These are phyloP conservation scores for Raddia guianensis DNA, from an alignment of 176 grass and related monocot species.

Conservation along the genomic window DNA sequence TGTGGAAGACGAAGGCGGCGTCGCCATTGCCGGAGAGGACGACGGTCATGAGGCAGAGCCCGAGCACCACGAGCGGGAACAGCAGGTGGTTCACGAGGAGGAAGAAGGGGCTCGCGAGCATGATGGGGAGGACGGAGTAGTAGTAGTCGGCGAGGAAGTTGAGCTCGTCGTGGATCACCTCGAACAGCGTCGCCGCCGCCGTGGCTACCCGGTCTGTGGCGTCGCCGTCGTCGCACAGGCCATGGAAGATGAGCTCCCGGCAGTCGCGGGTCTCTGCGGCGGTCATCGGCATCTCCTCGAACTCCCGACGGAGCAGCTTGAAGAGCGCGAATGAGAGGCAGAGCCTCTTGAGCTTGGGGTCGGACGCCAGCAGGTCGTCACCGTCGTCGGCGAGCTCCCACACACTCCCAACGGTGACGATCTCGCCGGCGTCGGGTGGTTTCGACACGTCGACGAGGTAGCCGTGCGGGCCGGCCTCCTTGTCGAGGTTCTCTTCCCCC, in stretches of 20 bases:
- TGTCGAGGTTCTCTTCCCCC: conserved; percentile 10
- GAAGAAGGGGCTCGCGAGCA: conserved; percentile 33
- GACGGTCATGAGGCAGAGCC: not conserved
- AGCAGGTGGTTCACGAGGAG: conserved; percentile 4
- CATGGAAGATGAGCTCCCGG: not conserved
- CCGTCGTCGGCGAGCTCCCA: not conserved
- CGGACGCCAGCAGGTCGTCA: not conserved
- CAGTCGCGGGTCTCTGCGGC: not conserved
- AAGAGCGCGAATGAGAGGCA: conserved; percentile 28
- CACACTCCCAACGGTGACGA: not conserved
- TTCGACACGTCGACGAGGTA: not conserved
- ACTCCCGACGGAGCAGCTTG: not conserved
- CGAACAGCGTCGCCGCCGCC: conserved; percentile 2
- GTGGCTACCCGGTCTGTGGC: not conserved
- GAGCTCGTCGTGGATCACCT: conserved; percentile 20
- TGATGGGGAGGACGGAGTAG: conserved; percentile 23
- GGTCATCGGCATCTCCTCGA: not conserved
- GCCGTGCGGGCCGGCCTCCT: not conserved
- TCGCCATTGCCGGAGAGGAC: not conserved
- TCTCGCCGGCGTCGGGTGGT: too few species aligned
- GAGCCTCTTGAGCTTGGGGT: not conserved
- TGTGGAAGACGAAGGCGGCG: not conserved
- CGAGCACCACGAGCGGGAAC: not conserved
- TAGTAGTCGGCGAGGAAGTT: conserved; percentile 33
- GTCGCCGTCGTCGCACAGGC: not conserved